Base-by-base conservation (phyloP, 257 asterid species). In the Ehretia macrophylla region DNA sequence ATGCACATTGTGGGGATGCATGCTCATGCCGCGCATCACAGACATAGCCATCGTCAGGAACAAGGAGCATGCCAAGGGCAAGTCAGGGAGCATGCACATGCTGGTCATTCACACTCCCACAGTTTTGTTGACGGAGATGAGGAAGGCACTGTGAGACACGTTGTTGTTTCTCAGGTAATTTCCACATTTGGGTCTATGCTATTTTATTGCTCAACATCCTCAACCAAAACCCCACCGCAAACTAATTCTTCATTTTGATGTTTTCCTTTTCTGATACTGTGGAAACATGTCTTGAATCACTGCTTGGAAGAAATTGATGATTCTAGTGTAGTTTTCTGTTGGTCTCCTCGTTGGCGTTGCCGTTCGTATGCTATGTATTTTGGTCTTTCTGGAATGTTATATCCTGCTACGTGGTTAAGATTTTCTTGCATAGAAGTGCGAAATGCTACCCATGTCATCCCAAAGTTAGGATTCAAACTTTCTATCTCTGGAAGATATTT, bases 1-100 rank as follows among this genome's bases (percentile, higher is more conserved):
- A 92, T 92, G 83, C 99, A 88, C 64, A 88, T 92, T 37, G 97
- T 92, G 0, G 99, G 97, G 67, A 88, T 88, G 81, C 95, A 83
- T 62, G 97, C 96, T 0, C 99, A 88, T 12, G 93, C 83, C 1
- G 97, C 97, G 12, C 95, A 92, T 67, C 97, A 92, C 56, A 68
- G 95, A 14, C 97, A 92, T 59, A 86, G 69, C 71, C 97, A 92
- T 55, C 51, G 93, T 0, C 91, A 82, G 57, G 97, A 78, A 60
- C 75, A 73, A 4, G 97, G 76, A 51, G 77, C 77, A 8, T 77
- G 83, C 35, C 57, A 68, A 23, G 79, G 93, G 48, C 64, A 44
- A 10, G n/a, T 13, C 11, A 63, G 32, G 13, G 85, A 68, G 67
- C 84, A 85, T 65, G 63, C 72, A 1, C 84, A 80, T 11, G 44